These are phyloP conservation scores for Macadamia tetraphylla DNA, from an alignment of 164 flowering plant genomes.

Conservation along the genomic window DNA sequence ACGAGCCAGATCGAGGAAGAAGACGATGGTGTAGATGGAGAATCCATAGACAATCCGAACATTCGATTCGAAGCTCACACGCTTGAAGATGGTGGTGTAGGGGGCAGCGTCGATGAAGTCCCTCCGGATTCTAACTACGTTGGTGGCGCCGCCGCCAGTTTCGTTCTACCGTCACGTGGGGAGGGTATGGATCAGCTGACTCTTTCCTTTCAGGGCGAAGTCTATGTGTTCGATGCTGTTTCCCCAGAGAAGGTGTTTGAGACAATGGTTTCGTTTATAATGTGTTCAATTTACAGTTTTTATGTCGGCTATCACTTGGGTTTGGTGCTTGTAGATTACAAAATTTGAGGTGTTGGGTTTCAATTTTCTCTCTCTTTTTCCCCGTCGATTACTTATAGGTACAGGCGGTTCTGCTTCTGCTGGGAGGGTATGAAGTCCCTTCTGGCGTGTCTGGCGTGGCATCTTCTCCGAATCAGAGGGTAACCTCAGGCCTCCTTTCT, in stretches of 20 bases:
- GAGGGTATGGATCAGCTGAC: constrained; percentile 20
- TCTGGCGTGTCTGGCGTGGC: constrained; percentile 32
- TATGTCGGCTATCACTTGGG: background rate
- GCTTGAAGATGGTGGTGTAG: constrained; percentile 16
- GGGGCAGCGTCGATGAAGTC: background rate
- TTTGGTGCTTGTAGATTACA: background rate
- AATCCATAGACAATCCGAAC: constrained; percentile 15
- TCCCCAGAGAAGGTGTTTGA: constrained; percentile 25
- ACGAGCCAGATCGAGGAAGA: constrained; percentile 20
- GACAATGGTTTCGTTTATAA: background rate
- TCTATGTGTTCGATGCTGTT: constrained; percentile 27
- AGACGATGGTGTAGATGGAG: constrained; percentile 1
- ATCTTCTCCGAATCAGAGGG: constrained; percentile 35
- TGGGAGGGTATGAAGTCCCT: constrained; percentile 71
- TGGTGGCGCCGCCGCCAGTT: background rate
- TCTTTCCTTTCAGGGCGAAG: constrained; percentile 29
- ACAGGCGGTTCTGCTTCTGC: constrained; percentile 56
- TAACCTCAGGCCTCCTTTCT: constrained; percentile 3
- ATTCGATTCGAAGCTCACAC: constrained; percentile 19
- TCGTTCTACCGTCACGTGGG: constrained; percentile 5
- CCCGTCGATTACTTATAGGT: constrained; percentile 32
- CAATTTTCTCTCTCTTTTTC: background rate
- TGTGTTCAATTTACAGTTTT: background rate
- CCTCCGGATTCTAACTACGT: background rate
- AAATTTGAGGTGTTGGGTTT: background rate